Base-by-base conservation (phyloP, 2,329 filamentous ascomycete species). In the Graphiopsis chlorocephala region DNA sequence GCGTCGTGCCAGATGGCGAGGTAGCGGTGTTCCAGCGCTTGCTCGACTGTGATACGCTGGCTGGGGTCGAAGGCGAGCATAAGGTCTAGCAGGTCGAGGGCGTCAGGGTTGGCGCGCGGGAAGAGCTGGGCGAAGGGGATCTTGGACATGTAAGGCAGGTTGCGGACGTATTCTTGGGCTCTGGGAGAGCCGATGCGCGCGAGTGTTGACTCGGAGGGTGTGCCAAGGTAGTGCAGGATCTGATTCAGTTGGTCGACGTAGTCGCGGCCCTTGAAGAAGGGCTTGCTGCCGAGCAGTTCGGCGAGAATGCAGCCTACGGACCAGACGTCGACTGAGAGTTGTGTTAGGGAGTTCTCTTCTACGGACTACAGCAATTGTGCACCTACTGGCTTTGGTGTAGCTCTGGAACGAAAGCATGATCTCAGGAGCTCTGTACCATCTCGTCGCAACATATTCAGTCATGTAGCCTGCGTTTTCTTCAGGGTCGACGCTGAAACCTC, bases 341-440 rank as follows among this genome's bases (percentile, higher is more conserved):
- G 17, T 58, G 53, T 33, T 25, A 29, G 28, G 64, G 68, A 69
- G 25, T 47, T 64, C 28, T 45, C 15, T 52, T 45, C 17, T 50
- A 23, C 25, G 45, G 14, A 48, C 8, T 23, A 45, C 5, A 28
- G 15, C 17, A 7, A 20, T 8, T 23, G 33, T 50, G 14, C 6
- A 94, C 93, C 64, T 88, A 98, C 95, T 99, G 72, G 95, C 95
- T 92, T 99, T 99, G 74, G 95, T 99, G 80, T 99, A 99, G 83
- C 93, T 97, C 81, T 98, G 94, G 87, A 99, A 99, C 83, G 93
- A 97, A 79, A 99, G 83, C 95, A 99, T 99, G 73, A 99, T 99
- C 80, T 99, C 95, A 5, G 95, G 95, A 3, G 95, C 95, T 80
- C 95, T 90, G 79, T 99, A 99, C 95, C 95, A 99, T 82, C 95